phyloP scores from a whole-genome alignment of 768 basidiomycete genomes.

The Rhodotorula taiwanensis region DNA sequence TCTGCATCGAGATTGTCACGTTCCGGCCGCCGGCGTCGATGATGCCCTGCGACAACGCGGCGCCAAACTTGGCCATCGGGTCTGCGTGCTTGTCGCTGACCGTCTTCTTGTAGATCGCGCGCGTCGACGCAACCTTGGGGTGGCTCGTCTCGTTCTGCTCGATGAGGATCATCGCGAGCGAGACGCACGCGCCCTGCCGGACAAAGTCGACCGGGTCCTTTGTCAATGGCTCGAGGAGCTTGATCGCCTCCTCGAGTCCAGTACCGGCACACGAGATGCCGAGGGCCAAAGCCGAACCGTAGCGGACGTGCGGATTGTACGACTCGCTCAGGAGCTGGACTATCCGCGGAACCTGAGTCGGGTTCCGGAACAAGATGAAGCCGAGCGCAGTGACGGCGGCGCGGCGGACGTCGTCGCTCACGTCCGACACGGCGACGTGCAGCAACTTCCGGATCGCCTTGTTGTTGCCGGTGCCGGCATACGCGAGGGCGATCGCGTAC shows the following conservation, averaged over 20 bases:
- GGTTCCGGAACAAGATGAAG: conserved; percentile 94
- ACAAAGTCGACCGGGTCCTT: conserved; percentile 98
- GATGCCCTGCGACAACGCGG: conserved; percentile 88
- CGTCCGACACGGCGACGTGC: conserved; percentile 96
- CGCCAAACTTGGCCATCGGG: conserved; percentile 96
- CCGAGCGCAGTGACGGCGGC: conserved; percentile 94
- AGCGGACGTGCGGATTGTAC: conserved; percentile 97
- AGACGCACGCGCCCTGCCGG: conserved; percentile 91
- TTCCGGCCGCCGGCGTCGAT: conserved; percentile 97
- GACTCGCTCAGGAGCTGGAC: conserved; percentile 96
- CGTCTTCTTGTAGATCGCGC: conserved; percentile 81
- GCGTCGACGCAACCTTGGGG: conserved; percentile 68
- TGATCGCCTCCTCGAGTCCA: conserved; percentile 91
- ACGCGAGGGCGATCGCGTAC: conserved; percentile 90
- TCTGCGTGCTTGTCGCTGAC: conserved; percentile 96
- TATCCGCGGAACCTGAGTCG: conserved; percentile 88
- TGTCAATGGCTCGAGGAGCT: conserved; percentile 95
- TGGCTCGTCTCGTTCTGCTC: conserved; percentile 89
- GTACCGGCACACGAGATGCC: conserved; percentile 98
- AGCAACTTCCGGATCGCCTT: conserved; percentile 81
- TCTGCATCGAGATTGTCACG: conserved; percentile 87
- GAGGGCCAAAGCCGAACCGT: conserved; percentile 89
- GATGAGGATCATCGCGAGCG: conserved; percentile 92
- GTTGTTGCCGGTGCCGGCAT: conserved; percentile 93
- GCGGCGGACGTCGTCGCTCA: conserved; percentile 91